These are phyloP conservation scores for Oryza australiensis DNA, from an alignment of 176 grass and related monocot genomes.

Conservation along the genomic window DNA sequence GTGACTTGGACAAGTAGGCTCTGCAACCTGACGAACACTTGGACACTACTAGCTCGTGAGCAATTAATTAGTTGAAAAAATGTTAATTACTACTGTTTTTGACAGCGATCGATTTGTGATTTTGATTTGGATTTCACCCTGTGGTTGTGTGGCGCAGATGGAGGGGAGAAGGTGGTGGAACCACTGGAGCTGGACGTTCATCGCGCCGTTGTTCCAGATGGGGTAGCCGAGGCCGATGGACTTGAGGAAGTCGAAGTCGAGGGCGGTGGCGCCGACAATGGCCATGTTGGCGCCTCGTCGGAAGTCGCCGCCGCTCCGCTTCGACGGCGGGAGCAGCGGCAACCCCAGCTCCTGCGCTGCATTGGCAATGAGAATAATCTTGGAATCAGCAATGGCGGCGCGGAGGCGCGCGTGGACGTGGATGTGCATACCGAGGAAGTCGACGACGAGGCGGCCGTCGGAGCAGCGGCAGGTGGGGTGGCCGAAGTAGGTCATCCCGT, in stretches of 20 bases:
- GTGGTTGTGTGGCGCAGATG: slow-evolving; percentile 33
- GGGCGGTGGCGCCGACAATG: slow-evolving; percentile 43
- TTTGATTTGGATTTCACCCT: not conserved
- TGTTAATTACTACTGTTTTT: too few species aligned
- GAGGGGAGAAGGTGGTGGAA: slow-evolving; percentile 37
- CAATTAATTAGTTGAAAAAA: not conserved
- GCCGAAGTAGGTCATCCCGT: slow-evolving; percentile 50
- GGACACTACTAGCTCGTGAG: not conserved
- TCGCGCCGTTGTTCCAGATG: slow-evolving; percentile 51
- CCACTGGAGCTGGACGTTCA: slow-evolving; percentile 61
- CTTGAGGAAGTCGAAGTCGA: slow-evolving; percentile 47
- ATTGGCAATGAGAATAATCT: not conserved
- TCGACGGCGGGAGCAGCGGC: slow-evolving; percentile 48
- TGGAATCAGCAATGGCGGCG: not conserved
- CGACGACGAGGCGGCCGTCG: slow-evolving; percentile 51
- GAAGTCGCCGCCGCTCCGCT: slow-evolving; percentile 22
- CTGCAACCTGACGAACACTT: not conserved
- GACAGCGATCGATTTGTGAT: too few species aligned
- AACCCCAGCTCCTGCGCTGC: slow-evolving; percentile 40
- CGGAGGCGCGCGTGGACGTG: too few species aligned
- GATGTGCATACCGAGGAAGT: slow-evolving; percentile 33
- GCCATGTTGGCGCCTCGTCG: slow-evolving; percentile 51
- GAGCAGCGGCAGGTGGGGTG: slow-evolving; percentile 50
- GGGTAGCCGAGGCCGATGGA: slow-evolving; percentile 40
- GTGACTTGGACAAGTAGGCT: slow-evolving; percentile 39